phyloP scores from a whole-genome alignment of 768 basidiomycete species.

The Agaricus blazei region DNA sequence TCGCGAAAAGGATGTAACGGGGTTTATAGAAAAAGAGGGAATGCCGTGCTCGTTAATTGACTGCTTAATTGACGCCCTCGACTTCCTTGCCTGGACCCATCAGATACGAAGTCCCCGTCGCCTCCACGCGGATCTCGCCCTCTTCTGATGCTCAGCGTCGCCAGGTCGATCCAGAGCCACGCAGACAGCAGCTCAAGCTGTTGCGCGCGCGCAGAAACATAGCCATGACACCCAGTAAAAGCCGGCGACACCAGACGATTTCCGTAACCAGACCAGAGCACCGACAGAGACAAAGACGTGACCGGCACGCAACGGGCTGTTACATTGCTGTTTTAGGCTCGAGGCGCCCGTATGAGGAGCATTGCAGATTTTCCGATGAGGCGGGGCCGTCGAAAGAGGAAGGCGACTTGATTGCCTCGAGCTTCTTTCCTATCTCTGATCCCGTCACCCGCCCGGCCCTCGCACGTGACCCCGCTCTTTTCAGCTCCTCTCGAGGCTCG shows the following conservation, averaged over 20 bases:
- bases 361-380: background rate
- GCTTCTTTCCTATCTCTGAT: background rate
- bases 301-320: background rate
- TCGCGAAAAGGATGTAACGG: constrained; percentile 27
- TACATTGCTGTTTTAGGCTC: constrained; percentile 1
- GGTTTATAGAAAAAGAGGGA: constrained; percentile 26
- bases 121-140: constrained; percentile 38
- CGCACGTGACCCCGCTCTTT: constrained; percentile 3
- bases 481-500: background rate
- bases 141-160: constrained; percentile 35
- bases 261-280: background rate
- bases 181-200: constrained; percentile 23
- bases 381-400: constrained; percentile 1
- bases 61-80: constrained; percentile 40
- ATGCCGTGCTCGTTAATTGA: constrained; percentile 29
- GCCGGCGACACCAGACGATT: background rate
- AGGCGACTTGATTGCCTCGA: background rate
- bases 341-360: too few relatives aligned
- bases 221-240: background rate
- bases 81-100: constrained; percentile 23
- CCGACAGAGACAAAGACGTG: too few relatives aligned
- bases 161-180: constrained; percentile 30
- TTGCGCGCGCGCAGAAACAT: constrained; percentile 11
- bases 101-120: constrained; percentile 23
- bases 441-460: background rate